Percentiles rank a stretch among this genome's conserved stretches.
These are phyloP conservation scores for Biancaea sappan DNA, from an alignment of 306 rosid species.

Conservation along the genomic window DNA sequence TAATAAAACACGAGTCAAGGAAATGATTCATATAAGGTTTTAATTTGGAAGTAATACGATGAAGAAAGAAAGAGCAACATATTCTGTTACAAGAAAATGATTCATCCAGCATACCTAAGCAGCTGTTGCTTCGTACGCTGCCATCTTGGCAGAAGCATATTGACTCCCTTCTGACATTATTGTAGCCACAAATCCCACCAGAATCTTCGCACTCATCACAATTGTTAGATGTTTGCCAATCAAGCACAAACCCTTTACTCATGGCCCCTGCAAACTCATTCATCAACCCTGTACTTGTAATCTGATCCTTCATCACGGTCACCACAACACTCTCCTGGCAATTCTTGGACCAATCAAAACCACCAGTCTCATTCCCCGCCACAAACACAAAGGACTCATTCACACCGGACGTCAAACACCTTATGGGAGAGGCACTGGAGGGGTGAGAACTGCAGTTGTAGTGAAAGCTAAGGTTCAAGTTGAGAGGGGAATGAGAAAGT, in stretches of 20 bases:
- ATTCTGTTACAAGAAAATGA: background rate
- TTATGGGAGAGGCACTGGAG: constrained; percentile 19
- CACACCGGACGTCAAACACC: constrained; percentile 26
- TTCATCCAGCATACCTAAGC: constrained; percentile 34
- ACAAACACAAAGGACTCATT: constrained; percentile 42
- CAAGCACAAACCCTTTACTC: constrained; percentile 44
- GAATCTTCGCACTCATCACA: constrained; percentile 41
- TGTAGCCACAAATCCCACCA: constrained; percentile 42
- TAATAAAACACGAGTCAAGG: constrained; percentile 10
- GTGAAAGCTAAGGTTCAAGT: constrained; percentile 40
- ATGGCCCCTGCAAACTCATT: constrained; percentile 39
- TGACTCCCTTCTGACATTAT: background rate
- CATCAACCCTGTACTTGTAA: constrained; percentile 30
- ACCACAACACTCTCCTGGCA: constrained; percentile 31
- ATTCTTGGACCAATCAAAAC: constrained; percentile 36
- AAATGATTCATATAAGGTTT: background rate
- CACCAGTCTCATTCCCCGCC: constrained; percentile 30
- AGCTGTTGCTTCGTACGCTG: constrained; percentile 10
- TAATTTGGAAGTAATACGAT: background rate
- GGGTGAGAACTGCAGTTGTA: constrained; percentile 43
- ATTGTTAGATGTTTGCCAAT: constrained; percentile 22
- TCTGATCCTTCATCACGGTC: constrained; percentile 41
- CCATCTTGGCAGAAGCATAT: constrained; percentile 49
- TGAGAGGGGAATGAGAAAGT: constrained; percentile 32
- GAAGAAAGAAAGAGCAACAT: background rate